Evolutionary conservation across 2,329 filamentous ascomycete species (phyloP), one percentile per base, ranked within the genome.

Genomic region (Fusarium nurragi): DNA sequence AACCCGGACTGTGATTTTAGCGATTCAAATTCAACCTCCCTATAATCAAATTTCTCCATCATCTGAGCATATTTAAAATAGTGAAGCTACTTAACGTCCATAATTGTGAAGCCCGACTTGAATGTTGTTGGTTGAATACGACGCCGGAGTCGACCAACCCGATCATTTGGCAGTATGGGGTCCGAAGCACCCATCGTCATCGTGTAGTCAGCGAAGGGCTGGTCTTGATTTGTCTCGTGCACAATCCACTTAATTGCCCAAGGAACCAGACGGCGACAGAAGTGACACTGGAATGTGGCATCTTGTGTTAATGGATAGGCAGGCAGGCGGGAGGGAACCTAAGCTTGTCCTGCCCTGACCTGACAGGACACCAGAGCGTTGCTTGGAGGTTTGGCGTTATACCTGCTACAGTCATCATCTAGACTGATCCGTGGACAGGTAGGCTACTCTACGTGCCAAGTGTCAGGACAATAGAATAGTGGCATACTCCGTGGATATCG

Each of bases 271-370:
- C 47, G 34, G 34, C 22, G 50, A 21, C 2, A 12, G 18, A 28
- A 32, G 18, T 34, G 45, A 22, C 41, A 41, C 34, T 60, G 54
- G 41, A 60, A 60, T 60, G 57, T 59, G 36, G 46, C 46, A 60
- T 47, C 36, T 16, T 34, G 21, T 37, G 23, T 28, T 44, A 32
- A 32, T 37, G 10, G 32, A 32, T 37, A n/a, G 32, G 16, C 32
- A 4, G n/a, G 32, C 32, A 34, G n/a, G 32, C 32, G 32, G 16
- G 8, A n/a, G 25, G 25, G 25, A 26, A 26, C 25, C 25, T 8
- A 18, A 34, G 32, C 16, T 34, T 34, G 32, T 34, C 32, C 3
- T 34, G 32, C 10, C 32, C n/a, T 14, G 28, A 45, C 25, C 34
- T 38, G 46, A 26, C 48, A 36, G 45, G 26, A 45, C 39, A 18